Conservation (phyloP, 768 basidiomycete species). For the Amanita brunnescens region DNA sequence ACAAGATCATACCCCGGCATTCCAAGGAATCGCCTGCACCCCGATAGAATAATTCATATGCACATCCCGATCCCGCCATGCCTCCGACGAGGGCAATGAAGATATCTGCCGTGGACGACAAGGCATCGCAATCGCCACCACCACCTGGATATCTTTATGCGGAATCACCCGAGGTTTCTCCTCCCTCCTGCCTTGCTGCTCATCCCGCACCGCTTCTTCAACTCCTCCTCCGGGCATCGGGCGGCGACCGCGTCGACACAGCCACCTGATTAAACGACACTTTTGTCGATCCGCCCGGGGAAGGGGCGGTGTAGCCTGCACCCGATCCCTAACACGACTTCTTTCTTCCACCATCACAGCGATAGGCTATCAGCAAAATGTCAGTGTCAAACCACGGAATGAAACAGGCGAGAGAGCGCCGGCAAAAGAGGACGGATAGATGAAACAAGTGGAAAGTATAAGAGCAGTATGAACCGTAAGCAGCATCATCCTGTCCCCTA, state of each 20-base stretch:
- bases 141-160: slow-evolving; percentile 23
- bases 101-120: slow-evolving; percentile 14
- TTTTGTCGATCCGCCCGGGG: not conserved
- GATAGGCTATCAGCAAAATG: slow-evolving; percentile 11
- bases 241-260: not conserved
- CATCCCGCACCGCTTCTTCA: not conserved
- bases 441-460: not conserved
- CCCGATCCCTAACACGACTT: not conserved
- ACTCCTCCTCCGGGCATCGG: not conserved
- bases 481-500: not conserved
- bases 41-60: slow-evolving; percentile 25
- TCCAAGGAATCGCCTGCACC: slow-evolving; percentile 26
- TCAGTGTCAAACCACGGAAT: not conserved
- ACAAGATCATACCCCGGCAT: slow-evolving; percentile 11
- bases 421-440: not conserved
- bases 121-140: slow-evolving; percentile 36
- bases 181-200: slow-evolving; percentile 1
- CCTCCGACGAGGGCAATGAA: not conserved
- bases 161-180: slow-evolving; percentile 8
- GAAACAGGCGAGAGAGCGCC: too few relatives aligned
- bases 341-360: slow-evolving; percentile 6
- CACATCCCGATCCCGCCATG: slow-evolving; percentile 6
- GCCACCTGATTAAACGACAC: not conserved
- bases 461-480: not conserved
- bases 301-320: not conserved